These are phyloP conservation scores for Galerina sulciceps DNA, from an alignment of 768 basidiomycete species.

Conservation along the genomic window DNA sequence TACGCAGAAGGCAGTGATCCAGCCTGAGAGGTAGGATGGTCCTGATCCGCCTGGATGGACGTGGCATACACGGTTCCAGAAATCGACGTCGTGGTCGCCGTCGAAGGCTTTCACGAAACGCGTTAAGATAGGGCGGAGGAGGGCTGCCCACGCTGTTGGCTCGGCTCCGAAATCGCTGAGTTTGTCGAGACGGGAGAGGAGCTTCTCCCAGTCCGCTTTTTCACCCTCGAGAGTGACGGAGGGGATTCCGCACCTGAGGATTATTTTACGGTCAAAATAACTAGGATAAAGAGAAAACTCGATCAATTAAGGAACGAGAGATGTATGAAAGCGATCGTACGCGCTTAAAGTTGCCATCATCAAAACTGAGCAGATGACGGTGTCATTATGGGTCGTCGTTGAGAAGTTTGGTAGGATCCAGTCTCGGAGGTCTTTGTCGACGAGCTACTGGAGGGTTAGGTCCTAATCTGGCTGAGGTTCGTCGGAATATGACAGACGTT, in stretches of 20 bases:
- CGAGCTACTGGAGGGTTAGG: constrained; percentile 6
- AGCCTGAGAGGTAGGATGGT: constrained; percentile 13
- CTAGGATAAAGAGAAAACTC: not conserved
- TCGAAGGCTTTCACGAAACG: constrained; percentile 26
- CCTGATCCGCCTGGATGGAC: constrained; percentile 14
- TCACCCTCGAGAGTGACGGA: constrained; percentile 25
- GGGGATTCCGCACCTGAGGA: constrained; percentile 23
- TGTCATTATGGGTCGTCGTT: constrained; percentile 21
- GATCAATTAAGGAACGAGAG: not conserved
- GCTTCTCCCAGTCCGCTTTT: constrained; percentile 24
- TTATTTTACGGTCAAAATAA: constrained; percentile 21
- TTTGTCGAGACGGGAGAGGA: constrained; percentile 24
- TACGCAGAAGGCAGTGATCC: constrained; percentile 25
- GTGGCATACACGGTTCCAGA: constrained; percentile 20
- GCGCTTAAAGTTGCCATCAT: constrained; percentile 22
- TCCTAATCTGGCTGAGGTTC: not conserved
- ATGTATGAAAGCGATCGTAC: not conserved
- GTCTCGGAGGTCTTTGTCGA: constrained; percentile 16
- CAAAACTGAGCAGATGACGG: constrained; percentile 17
- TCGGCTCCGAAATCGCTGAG: constrained; percentile 18
- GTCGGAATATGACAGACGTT: not conserved
- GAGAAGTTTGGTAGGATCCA: constrained; percentile 23
- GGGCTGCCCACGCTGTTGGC: constrained; percentile 15
- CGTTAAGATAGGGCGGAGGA: constrained; percentile 18
- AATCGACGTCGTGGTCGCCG: constrained; percentile 12